Conservation (phyloP, 192 early-diverging fungal species). For the Thamnidium elegans region DNA sequence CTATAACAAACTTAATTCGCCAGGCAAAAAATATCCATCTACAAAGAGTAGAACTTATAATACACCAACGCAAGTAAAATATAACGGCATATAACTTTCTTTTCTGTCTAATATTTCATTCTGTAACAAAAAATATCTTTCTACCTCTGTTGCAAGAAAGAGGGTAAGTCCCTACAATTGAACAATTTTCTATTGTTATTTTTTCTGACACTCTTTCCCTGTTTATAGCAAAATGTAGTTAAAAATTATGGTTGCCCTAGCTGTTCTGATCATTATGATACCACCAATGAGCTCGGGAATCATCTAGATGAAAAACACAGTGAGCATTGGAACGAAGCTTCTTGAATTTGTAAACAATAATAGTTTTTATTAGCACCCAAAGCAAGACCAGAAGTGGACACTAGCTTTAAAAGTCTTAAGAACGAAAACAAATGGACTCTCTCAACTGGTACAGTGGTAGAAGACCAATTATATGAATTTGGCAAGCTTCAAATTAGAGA, state of each 20-base stretch:
- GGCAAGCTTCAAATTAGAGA: slow-evolving; percentile 20
- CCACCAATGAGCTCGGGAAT: not conserved
- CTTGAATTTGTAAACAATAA: slow-evolving; percentile 12
- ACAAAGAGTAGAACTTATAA: slow-evolving; percentile 4
- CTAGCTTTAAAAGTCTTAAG: slow-evolving; percentile 17
- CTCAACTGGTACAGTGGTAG: slow-evolving; percentile 14
- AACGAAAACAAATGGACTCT: slow-evolving; percentile 18
- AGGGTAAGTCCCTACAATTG: too few species aligned
- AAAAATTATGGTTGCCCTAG: slow-evolving; percentile 12
- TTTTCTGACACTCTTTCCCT: too few species aligned
- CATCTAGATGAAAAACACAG: slow-evolving; percentile 18
- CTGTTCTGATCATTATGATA: slow-evolving; percentile 13
- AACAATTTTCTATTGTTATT: too few species aligned
- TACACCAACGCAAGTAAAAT: slow-evolving; percentile 6
- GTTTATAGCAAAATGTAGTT: not conserved
- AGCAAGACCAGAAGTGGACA: slow-evolving; percentile 15
- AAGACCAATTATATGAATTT: slow-evolving; percentile 18
- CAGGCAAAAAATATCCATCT: not conserved
- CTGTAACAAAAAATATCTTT: not conserved
- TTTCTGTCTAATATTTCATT: slow-evolving; percentile 9
- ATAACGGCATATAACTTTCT: slow-evolving; percentile 8
- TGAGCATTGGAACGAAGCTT: slow-evolving; percentile 14
- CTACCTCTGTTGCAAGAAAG: too few species aligned
- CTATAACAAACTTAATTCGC: slow-evolving; percentile 15
- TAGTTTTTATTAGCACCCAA: slow-evolving; percentile 16